Percentiles rank a stretch among this genome's conserved stretches.
These are phyloP conservation scores for Cenchrus americanus DNA, from an alignment of 176 grass and related monocot species.

Conservation along the genomic window DNA sequence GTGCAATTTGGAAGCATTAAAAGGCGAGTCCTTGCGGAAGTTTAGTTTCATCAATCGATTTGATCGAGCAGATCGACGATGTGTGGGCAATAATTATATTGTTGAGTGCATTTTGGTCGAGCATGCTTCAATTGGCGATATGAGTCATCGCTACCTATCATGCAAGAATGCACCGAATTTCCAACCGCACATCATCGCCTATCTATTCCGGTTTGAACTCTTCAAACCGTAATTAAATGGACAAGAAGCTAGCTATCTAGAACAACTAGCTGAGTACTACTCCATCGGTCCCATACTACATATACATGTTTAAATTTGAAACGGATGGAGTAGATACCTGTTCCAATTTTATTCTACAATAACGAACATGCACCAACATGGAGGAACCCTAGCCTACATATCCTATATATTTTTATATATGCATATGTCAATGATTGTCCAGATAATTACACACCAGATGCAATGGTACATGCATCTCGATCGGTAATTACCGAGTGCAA, in stretches of 20 bases:
- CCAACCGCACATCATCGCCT: neutral
- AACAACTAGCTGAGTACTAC: too few species aligned
- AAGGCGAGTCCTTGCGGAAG: too few species aligned
- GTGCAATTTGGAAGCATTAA: too few species aligned
- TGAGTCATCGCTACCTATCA: slow-evolving; percentile 8
- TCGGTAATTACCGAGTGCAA: too few species aligned
- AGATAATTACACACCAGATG: neutral
- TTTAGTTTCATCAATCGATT: too few species aligned
- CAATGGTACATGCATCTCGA: too few species aligned
- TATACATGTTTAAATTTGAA: too few species aligned
- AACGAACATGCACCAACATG: neutral
- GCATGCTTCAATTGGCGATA: too few species aligned
- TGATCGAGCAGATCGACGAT: too few species aligned
- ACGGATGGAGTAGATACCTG: neutral
- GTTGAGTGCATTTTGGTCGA: too few species aligned
- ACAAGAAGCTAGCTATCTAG: neutral
- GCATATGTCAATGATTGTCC: neutral
- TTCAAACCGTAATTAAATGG: neutral
- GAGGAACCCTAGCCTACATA: neutral
- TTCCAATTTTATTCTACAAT: neutral
- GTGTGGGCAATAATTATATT: too few species aligned
- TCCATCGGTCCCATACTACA: too few species aligned
- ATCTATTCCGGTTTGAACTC: neutral
- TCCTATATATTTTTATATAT: neutral
- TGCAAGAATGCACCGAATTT: neutral